Evolutionary conservation across 2,329 filamentous ascomycete species (phyloP).

Genomic region (Claviceps cyperi): DNA sequence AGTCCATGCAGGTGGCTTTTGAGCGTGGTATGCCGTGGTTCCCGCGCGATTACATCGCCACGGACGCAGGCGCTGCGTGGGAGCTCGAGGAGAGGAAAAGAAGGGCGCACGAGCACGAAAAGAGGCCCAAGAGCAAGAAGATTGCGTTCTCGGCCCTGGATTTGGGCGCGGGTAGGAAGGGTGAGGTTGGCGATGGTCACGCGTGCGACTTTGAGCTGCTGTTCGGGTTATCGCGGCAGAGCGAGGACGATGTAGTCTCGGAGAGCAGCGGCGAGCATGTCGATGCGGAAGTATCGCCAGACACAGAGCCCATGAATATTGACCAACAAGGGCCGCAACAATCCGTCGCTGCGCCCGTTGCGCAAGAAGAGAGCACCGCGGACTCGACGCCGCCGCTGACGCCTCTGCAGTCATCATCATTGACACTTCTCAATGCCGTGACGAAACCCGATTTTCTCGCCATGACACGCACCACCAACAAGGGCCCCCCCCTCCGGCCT

Average conservation of each 20-base stretch:
- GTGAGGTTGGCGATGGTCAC: slow-evolving; percentile 72
- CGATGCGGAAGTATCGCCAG: slow-evolving; percentile 1
- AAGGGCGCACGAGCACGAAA: slow-evolving; percentile 65
- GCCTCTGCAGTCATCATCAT: not conserved
- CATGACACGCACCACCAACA: slow-evolving; percentile 10
- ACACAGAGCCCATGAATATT: slow-evolving; percentile 18
- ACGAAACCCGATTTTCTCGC: slow-evolving; percentile 17
- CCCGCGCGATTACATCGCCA: slow-evolving; percentile 70
- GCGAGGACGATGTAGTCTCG: not conserved
- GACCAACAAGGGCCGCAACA: slow-evolving; percentile 9
- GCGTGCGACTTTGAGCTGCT: slow-evolving; percentile 70
- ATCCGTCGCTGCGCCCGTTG: not conserved
- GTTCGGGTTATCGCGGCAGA: slow-evolving; percentile 22
- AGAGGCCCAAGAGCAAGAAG: slow-evolving; percentile 68
- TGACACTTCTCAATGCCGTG: slow-evolving; percentile 12
- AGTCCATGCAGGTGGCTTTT: slow-evolving; percentile 67
- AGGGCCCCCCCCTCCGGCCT: slow-evolving; percentile 14
- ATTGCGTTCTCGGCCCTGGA: slow-evolving; percentile 60
- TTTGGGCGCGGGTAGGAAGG: slow-evolving; percentile 58
- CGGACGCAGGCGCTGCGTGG: slow-evolving; percentile 65
- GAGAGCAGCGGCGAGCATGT: slow-evolving; percentile 2
- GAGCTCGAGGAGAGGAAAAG: slow-evolving; percentile 53
- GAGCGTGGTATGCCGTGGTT: slow-evolving; percentile 72
- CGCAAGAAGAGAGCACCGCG: not conserved
- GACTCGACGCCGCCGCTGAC: not conserved